Base-by-base conservation (phyloP, 2,329 filamentous ascomycete species). In the Beauveria caledonica region DNA sequence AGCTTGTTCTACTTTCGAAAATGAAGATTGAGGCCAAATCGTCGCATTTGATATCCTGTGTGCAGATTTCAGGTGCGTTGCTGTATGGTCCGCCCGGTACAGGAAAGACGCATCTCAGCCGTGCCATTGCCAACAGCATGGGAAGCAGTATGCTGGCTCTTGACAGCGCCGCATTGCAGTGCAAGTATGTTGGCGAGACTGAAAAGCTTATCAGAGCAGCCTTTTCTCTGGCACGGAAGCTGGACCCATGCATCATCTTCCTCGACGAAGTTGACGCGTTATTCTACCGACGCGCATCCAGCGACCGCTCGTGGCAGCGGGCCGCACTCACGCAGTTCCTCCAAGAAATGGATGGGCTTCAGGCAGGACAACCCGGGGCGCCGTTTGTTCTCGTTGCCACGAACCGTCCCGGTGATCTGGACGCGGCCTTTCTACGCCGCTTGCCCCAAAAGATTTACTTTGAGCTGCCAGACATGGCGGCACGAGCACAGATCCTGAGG, bases 401-500 rank as follows among this genome's bases (percentile, higher is more conserved):
- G 13, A 72, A 71, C 39, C 64, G 66, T 25, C 70, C 69, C 1
- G 62, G 59, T 13, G 70, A 71, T 45, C 62, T 72, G 2, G 70
- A 72, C 53, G 76, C 79, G 49, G 80, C 79, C 3, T 75, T 80
- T 21, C 72, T 82, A 23, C 76, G 80, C 19, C 77, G 80, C 56
- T 71, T 80, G 3, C 79, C 79, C 1, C 70, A 77, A 27, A 73
- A 77, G 50, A 71, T 82, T 10, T 71, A 78, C 1, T 73, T 82
- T 19, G 78, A 79, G 63, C 69, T 82, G 3, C 79, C 80, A 0
- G 73, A 70, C 0, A 72, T 76, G 62, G 61, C 73, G 59, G 76
- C 78, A 60, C 72, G 80, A 4, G 68, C 72, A 36, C 68, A 72
- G 15, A 81, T 82, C 63, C 69, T 82, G 17, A 73, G 75, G 59